phyloP scores from a whole-genome alignment of 108 stramenopile species.

The Poteriospumella lacustris region DNA sequence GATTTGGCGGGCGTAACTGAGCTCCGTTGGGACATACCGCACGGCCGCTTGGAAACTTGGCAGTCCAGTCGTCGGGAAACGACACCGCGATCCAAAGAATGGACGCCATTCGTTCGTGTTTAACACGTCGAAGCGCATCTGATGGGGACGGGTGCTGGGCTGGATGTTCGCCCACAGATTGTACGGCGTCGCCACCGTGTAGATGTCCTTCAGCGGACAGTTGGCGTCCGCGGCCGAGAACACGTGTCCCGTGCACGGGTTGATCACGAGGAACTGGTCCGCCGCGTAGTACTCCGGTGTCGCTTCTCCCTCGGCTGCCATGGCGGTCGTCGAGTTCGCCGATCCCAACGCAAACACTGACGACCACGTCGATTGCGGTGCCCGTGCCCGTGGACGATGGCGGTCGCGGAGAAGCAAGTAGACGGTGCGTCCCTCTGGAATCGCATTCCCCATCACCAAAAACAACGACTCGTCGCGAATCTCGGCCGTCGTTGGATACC shows the following conservation, averaged over 20 bases:
- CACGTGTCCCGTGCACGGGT: constrained; percentile 57
- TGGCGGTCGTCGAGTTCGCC: neutral
- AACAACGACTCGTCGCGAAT: neutral
- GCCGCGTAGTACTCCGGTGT: neutral
- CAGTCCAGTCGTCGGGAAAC: neutral
- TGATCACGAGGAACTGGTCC: constrained; percentile 52
- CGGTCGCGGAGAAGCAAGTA: constrained; percentile 33
- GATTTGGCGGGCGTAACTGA: constrained; percentile 11
- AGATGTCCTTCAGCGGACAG: constrained; percentile 60
- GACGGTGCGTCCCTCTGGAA: constrained; percentile 61
- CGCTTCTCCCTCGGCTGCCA: neutral
- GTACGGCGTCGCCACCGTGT: constrained; percentile 49
- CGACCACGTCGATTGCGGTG: too few relatives aligned
- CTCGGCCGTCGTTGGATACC: too few relatives aligned
- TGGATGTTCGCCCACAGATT: constrained; percentile 57
- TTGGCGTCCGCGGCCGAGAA: constrained; percentile 48
- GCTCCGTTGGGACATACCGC: constrained; percentile 3
- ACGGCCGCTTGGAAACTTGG: constrained; percentile 30
- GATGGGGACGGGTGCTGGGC: constrained; percentile 19
- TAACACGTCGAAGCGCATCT: constrained; percentile 40
- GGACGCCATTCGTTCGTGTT: constrained; percentile 35
- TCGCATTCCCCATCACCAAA: constrained; percentile 46
- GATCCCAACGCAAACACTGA: too few relatives aligned
- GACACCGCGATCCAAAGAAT: constrained; percentile 4
- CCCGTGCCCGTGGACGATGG: too few relatives aligned